Evolutionary conservation across 805 yeast species (phyloP).

Genomic region (Metschnikowia matae): DNA sequence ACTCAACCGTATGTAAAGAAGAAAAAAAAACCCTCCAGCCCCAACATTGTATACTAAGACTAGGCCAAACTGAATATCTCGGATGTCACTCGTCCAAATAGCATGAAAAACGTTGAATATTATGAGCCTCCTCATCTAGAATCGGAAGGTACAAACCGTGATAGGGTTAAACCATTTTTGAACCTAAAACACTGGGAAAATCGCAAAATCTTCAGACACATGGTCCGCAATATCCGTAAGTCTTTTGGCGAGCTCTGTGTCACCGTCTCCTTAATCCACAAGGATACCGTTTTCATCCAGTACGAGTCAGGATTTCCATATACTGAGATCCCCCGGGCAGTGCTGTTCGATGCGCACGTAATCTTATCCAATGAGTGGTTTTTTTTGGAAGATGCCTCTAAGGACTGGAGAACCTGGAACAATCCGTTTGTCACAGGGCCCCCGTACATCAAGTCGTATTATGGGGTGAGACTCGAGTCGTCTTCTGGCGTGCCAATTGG

Average conservation of each 20-base stretch:
- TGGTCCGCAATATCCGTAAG: constrained; percentile 36
- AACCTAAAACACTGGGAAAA: constrained; percentile 50
- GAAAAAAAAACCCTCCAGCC: neutral
- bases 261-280: constrained; percentile 54
- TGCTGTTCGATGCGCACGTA: constrained; percentile 68
- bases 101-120: constrained; percentile 42
- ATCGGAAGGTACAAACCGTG: constrained; percentile 44
- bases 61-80: constrained; percentile 56
- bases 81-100: constrained; percentile 51
- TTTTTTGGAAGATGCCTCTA: constrained; percentile 53
- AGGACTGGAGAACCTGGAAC: constrained; percentile 64
- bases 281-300: constrained; percentile 46
- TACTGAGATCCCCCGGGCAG: constrained; percentile 48
- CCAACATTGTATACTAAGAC: constrained; percentile 15
- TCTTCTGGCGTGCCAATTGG: constrained; percentile 49
- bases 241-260: constrained; percentile 48
- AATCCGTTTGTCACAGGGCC: constrained; percentile 63
- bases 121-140: constrained; percentile 59
- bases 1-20: constrained; percentile 39
- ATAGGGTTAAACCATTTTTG: constrained; percentile 38
- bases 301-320: constrained; percentile 45
- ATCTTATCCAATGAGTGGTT: constrained; percentile 55
- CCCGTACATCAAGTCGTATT: constrained; percentile 59
- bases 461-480: constrained; percentile 55
- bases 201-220: constrained; percentile 33